Base-by-base conservation (phyloP, 768 basidiomycete species). In the Phylloporus arenicola region DNA sequence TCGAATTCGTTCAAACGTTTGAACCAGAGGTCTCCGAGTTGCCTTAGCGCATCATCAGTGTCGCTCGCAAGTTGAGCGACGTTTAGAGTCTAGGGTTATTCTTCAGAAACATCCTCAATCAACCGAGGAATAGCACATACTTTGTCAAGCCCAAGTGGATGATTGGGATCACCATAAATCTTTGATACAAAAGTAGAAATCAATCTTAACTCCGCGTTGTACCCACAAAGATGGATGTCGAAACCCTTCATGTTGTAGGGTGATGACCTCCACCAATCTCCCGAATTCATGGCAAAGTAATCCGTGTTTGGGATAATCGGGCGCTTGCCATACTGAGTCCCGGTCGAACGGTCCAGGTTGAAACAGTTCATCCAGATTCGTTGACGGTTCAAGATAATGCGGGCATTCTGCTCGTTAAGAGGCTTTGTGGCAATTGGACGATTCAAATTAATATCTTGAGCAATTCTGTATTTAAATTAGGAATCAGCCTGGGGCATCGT, bases 351-450 rank as follows among this genome's bases (percentile, higher is more conserved):
- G 66, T 97, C 93, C 37, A 95, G 72, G 67, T 93, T 91, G 70
- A 86, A 90, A 68, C 90, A 93, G 63, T 85, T 88, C 50, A 95
- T 70, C 92, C 92, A 97, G 6, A 88, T 79, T 19, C 92, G 81
- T 46, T 91, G 90, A 37, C 93, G 84, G 63, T 93, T 95, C 48
- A 92, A 79, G 69, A 92, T 81, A 70, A 93, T 88, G 35, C 93
- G 80, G 7, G 86, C 86, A 52, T 88, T 84, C 50, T 79, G 78
- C 65, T 93, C 90, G 59, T 89, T 89, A 13, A 81, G 70, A 9
- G 88, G 85, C 57, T 84, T 82, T 22, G 83, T 81, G 2, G 82
- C 81, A 38, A 77, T 76, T 2, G 87, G 88, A 27, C 86, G 76
- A 58, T 96, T 88, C 33, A 97, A 75, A 60, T 94, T 93, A 20